A percentile compares a stretch with the other conserved stretches of the same genome.
Conservation (phyloP, 148 eudicot genomes). For the Camellia granthamiana region DNA sequence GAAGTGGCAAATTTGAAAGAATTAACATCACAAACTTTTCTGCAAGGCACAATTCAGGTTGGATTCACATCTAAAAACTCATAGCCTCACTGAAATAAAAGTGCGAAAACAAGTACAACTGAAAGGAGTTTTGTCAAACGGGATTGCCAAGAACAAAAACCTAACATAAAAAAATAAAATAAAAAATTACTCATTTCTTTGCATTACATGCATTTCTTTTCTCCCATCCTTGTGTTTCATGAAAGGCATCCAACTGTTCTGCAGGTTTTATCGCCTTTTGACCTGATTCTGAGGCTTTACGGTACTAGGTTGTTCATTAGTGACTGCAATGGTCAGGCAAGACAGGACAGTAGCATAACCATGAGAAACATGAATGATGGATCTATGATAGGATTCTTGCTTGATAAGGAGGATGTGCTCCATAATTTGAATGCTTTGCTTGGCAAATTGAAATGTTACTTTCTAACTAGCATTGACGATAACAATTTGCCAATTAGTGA, state of each 20-base stretch:
- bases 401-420: slow-evolving; percentile 36
- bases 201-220: not conserved
- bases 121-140: too few species aligned
- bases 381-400: slow-evolving; percentile 26
- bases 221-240: not conserved
- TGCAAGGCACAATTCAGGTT: too few species aligned
- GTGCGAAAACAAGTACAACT: too few species aligned
- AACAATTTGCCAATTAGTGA: slow-evolving; percentile 14
- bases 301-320: slow-evolving; percentile 49
- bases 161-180: too few species aligned
- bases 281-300: slow-evolving; percentile 52
- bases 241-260: not conserved
- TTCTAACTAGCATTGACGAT: slow-evolving; percentile 14
- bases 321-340: slow-evolving; percentile 29
- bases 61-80: too few species aligned
- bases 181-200: not conserved
- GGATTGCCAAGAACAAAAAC: too few species aligned
- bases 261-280: slow-evolving; percentile 43
- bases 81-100: too few species aligned
- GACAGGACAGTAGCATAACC: slow-evolving; percentile 20
- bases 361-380: slow-evolving; percentile 12
- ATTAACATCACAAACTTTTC: too few species aligned
- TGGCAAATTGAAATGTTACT: slow-evolving; percentile 24
- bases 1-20: too few species aligned
- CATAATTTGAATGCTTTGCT: slow-evolving; percentile 37